Base-by-base conservation (phyloP, 257 asterid genomes). In the Jacaranda copaia region DNA sequence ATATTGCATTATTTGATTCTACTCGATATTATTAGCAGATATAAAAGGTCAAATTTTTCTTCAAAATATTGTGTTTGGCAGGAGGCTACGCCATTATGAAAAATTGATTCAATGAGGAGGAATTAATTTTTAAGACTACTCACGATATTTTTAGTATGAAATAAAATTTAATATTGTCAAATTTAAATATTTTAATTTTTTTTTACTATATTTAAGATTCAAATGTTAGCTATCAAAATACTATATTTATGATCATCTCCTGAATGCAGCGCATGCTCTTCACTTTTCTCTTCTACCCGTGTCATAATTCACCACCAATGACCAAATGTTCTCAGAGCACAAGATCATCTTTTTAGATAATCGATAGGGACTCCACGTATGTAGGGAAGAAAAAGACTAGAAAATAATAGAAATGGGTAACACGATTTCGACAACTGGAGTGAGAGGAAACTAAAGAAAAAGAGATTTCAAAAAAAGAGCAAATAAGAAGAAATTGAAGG, bases 181-280 rank as follows among this genome's bases (percentile, higher is more conserved):
- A 25, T 25, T 25, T 25, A 25, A 25, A 25, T 25, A 25, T 25
- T 25, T 25, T 25, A 25, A 25, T 25, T 2, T 25, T 25, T 25
- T 25, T 2, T 25, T 25, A 25, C 32, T 25, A 25, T 25, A 25
- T 25, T 25, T 25, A 25, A 2, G 32, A 25, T 25, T 25, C 32
- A 25, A 25, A 25, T 25, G 32, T 25, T 0, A 25, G 16, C 63
- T 73, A 11, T 70, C 80, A 78, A 39, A 32, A 35, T 75, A 59
- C 65, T 74, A 51, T 68, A 36, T 70, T 81, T n/a, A n/a, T 74
- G 35, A 16, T 68, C 71, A 5, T 76, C 57, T 68, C 84, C 73
- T 49, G 55, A 72, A 66, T 61, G 82, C 55, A 80, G 64, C 60
- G 38, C 86, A 76, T 79, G 86, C 86, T 69, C 61, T 57, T 79